Percentiles rank a stretch among this genome's conserved stretches.
Conservation (phyloP, 2,329 filamentous ascomycete species). For the Botrytis tulipae region DNA sequence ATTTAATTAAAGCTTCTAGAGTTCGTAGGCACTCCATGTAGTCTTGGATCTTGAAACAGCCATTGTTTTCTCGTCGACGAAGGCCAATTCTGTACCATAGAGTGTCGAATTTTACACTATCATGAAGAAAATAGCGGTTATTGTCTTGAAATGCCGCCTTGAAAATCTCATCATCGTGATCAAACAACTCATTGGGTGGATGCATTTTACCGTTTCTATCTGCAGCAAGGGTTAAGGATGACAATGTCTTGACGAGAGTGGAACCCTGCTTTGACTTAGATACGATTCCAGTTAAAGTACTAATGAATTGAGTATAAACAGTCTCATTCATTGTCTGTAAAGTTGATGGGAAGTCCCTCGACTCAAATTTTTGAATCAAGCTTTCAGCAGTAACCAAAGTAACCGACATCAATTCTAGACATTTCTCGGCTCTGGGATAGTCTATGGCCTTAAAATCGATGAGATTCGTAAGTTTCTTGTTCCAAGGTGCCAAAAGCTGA, state of each 20-base stretch:
- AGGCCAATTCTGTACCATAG: slow-evolving; percentile 32
- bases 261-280: background rate
- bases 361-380: slow-evolving; percentile 23
- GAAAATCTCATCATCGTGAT: slow-evolving; percentile 33
- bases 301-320: background rate
- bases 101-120: slow-evolving; percentile 15
- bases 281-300: background rate
- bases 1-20: background rate
- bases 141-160: slow-evolving; percentile 32
- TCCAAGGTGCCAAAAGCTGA: slow-evolving; percentile 30
- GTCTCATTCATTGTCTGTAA: slow-evolving; percentile 5
- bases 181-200: slow-evolving; percentile 28
- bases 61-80: slow-evolving; percentile 20
- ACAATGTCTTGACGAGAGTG: background rate
- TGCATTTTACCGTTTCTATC: slow-evolving; percentile 28
- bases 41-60: slow-evolving; percentile 21
- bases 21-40: slow-evolving; percentile 30
- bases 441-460: slow-evolving; percentile 21
- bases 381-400: background rate
- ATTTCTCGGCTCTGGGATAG: background rate
- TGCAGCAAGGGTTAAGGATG: slow-evolving; percentile 25
- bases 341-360: slow-evolving; percentile 23
- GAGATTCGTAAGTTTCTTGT: slow-evolving; percentile 27
- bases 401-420: background rate
- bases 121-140: slow-evolving; percentile 31